phyloP scores from a whole-genome alignment of 768 basidiomycete genomes.

The Mycena maculata region DNA sequence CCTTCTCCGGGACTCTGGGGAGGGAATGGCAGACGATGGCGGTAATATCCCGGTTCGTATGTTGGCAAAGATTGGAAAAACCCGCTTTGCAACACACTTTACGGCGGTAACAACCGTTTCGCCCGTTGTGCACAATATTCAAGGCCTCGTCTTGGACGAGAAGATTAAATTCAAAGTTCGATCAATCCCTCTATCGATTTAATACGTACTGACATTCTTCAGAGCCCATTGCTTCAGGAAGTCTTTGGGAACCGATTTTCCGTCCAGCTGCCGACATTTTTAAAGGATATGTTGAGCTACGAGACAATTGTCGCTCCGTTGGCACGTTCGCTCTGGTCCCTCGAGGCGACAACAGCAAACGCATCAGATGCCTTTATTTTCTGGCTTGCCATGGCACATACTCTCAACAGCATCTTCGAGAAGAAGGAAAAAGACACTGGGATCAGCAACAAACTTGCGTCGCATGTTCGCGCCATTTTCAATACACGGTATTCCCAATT shows the following conservation, averaged over 20 bases:
- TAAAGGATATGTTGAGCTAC: constrained; percentile 17
- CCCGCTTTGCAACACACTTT: constrained; percentile 23
- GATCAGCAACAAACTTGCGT: constrained; percentile 30
- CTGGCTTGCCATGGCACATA: constrained; percentile 42
- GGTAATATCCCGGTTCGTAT: neutral
- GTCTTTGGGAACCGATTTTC: constrained; percentile 4
- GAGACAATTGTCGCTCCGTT: constrained; percentile 10
- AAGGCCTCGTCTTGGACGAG: neutral
- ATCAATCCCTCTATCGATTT: neutral
- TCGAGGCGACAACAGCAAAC: constrained; percentile 45
- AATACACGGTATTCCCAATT: constrained; percentile 38
- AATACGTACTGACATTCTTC: neutral
- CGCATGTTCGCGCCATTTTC: constrained; percentile 37
- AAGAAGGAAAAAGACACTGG: constrained; percentile 10
- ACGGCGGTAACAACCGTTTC: constrained; percentile 11
- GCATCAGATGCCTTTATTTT: constrained; percentile 44
- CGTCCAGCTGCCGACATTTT: neutral
- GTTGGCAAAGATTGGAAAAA: constrained; percentile 15
- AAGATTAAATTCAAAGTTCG: constrained; percentile 17
- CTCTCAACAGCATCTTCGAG: constrained; percentile 31
- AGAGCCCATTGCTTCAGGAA: constrained; percentile 14
- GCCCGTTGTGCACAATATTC: constrained; percentile 14
- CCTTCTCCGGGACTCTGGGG: constrained; percentile 4
- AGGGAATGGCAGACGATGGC: constrained; percentile 6
- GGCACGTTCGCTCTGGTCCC: constrained; percentile 26